phyloP scores from a whole-genome alignment of 768 basidiomycete genomes.

The Lactifluus pinguis region DNA sequence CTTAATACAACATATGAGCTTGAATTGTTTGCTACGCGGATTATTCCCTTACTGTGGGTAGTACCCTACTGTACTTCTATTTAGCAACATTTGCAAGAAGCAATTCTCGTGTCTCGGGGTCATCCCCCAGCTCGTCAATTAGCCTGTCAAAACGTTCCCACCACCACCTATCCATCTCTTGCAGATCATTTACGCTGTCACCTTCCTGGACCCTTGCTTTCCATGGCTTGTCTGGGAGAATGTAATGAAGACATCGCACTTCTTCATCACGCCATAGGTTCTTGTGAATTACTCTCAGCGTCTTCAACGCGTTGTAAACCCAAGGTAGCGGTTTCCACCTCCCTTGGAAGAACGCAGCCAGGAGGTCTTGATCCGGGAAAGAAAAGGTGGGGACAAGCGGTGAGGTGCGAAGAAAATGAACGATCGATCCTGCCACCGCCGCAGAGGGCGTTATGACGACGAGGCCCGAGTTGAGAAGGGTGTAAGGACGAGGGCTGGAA shows the following conservation, averaged over 20 bases:
- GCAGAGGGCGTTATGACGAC: constrained; percentile 76
- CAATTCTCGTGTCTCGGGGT: constrained; percentile 42
- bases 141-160: constrained; percentile 52
- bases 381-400: constrained; percentile 44
- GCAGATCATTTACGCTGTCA: constrained; percentile 39
- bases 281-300: constrained; percentile 64
- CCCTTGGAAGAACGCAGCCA: constrained; percentile 70
- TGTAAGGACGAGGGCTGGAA: constrained; percentile 59
- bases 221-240: constrained; percentile 86
- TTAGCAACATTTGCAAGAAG: constrained; percentile 42
- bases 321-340: constrained; percentile 75
- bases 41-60: too few relatives aligned
- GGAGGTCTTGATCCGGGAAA: constrained; percentile 94
- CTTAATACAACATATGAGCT: constrained; percentile 25
- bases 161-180: constrained; percentile 64
- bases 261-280: constrained; percentile 79
- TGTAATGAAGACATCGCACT: constrained; percentile 82
- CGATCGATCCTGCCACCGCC: constrained; percentile 43
- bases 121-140: constrained; percentile 35
- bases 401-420: constrained; percentile 46
- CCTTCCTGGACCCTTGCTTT: constrained; percentile 37
- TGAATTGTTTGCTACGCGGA: neutral
- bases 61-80: neutral
- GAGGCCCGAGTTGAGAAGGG: constrained; percentile 84
- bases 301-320: constrained; percentile 90